Percentiles rank a stretch among this genome's conserved stretches.
Evolutionary conservation across 164 flowering plant genomes (phyloP).

Genomic region (Liriodendron chinense): DNA sequence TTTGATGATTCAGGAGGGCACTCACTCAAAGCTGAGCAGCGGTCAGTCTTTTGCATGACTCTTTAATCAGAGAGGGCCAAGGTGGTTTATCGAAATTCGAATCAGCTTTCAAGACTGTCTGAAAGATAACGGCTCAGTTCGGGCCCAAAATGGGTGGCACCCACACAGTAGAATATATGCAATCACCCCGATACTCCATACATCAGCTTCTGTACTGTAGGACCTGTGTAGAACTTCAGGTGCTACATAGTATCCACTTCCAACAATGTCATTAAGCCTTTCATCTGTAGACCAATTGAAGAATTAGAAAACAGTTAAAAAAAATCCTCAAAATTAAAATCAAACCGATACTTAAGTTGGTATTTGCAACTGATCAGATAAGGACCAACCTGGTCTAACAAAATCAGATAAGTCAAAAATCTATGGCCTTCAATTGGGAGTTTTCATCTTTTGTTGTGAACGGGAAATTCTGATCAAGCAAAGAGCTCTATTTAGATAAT

Average conservation of each 20-base stretch:
- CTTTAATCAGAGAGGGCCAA: no score
- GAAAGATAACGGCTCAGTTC: conserved; percentile 85
- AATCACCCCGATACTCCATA: conserved; percentile 98
- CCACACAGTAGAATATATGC: conserved; percentile 93
- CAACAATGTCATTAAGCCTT: conserved; percentile 90
- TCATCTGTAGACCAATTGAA: conserved; percentile 50
- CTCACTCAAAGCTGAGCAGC: no score
- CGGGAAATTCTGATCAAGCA: conserved; percentile 73
- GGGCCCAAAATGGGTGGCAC: conserved; percentile 92
- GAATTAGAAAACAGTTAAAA: background rate
- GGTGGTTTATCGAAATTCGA: conserved; percentile 89
- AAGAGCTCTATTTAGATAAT: conserved; percentile 15
- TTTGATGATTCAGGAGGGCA: no score
- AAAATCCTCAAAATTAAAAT: background rate
- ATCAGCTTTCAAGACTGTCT: conserved; percentile 78
- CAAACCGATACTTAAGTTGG: background rate
- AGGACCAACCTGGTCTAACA: conserved; percentile 76
- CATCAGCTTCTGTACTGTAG: no score
- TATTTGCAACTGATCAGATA: background rate
- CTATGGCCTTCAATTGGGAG: conserved; percentile 80
- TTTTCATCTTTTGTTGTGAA: conserved; percentile 71
- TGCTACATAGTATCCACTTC: conserved; percentile 96
- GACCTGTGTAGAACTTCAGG: conserved; percentile 96
- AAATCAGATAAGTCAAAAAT: conserved; percentile 94
- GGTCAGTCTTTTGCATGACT: no score